Evolutionary conservation across 164 flowering plant genomes (phyloP).

Genomic region (Malania oleifera): DNA sequence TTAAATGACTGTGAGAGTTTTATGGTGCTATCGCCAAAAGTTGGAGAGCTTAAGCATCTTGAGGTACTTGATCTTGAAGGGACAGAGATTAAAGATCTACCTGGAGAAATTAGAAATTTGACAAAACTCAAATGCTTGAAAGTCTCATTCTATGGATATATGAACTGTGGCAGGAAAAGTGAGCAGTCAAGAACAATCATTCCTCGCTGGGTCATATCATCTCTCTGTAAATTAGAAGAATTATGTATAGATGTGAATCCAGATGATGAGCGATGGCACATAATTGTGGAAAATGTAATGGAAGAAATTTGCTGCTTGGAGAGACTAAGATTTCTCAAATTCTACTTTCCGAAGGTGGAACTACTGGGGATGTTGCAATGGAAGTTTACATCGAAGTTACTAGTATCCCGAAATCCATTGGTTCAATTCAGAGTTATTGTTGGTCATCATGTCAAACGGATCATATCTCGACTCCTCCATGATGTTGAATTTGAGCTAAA

Average conservation of each 20-base stretch:
- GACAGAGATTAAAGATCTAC: not conserved
- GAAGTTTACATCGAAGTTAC: too few species aligned
- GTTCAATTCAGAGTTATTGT: constrained; percentile 1
- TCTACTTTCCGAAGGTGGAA: constrained; percentile 11
- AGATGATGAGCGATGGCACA: constrained; percentile 10
- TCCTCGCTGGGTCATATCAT: not conserved
- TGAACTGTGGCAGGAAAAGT: not conserved
- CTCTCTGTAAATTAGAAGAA: constrained; percentile 1
- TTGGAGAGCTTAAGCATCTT: constrained; percentile 3
- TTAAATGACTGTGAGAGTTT: constrained; percentile 7
- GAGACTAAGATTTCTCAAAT: not conserved
- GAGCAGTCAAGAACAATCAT: not conserved
- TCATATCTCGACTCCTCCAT: not conserved
- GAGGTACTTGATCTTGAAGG: constrained; percentile 7
- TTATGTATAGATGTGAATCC: constrained; percentile 9
- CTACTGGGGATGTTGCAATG: not conserved
- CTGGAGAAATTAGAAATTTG: not conserved
- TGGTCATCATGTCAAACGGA: constrained; percentile 1
- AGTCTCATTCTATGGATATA: not conserved
- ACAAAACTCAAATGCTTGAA: constrained; percentile 1
- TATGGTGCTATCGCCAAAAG: not conserved
- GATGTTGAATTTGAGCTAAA: constrained; percentile 3
- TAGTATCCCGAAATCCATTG: too few species aligned
- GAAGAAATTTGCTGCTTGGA: constrained; percentile 4
- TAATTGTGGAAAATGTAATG: not conserved